Percentiles rank a stretch among this genome's conserved stretches.
phyloP scores from a whole-genome alignment of 768 basidiomycete genomes.

The Podaxis sp. region DNA sequence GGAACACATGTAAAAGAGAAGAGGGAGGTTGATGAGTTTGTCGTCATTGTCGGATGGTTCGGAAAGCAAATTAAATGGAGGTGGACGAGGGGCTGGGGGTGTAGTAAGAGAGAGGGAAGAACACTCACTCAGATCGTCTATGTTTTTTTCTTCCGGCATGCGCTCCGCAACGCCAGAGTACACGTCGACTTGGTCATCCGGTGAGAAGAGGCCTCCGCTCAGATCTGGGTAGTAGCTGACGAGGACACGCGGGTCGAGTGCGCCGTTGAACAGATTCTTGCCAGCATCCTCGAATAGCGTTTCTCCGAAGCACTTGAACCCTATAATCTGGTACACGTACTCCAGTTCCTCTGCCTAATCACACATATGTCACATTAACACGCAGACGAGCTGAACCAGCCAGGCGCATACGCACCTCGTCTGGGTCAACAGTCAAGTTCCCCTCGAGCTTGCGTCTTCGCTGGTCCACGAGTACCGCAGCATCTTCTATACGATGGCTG shows the following conservation, averaged over 20 bases:
- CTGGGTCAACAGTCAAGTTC: conserved; percentile 46
- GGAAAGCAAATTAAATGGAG: conserved; percentile 17
- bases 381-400: neutral
- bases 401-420: conserved; percentile 40
- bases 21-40: conserved; percentile 24
- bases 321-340: conserved; percentile 79
- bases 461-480: conserved; percentile 55
- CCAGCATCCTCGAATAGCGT: conserved; percentile 84
- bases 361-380: neutral
- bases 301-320: conserved; percentile 72
- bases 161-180: conserved; percentile 72
- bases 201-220: conserved; percentile 56
- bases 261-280: conserved; percentile 70
- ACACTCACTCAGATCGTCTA: conserved; percentile 86
- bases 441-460: conserved; percentile 53
- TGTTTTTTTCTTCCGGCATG: conserved; percentile 61
- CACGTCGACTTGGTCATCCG: conserved; percentile 56
- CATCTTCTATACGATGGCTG: conserved; percentile 61
- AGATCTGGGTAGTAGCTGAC: conserved; percentile 77
- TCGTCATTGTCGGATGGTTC: conserved; percentile 6
- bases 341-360: conserved; percentile 61
- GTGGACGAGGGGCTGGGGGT: conserved; percentile 2
- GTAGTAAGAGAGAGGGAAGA: conserved; percentile 21
- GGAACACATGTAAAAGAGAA: conserved; percentile 21
- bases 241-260: conserved; percentile 79